phyloP scores from a whole-genome alignment of 805 yeast species.

The Yarrowia sp. region DNA sequence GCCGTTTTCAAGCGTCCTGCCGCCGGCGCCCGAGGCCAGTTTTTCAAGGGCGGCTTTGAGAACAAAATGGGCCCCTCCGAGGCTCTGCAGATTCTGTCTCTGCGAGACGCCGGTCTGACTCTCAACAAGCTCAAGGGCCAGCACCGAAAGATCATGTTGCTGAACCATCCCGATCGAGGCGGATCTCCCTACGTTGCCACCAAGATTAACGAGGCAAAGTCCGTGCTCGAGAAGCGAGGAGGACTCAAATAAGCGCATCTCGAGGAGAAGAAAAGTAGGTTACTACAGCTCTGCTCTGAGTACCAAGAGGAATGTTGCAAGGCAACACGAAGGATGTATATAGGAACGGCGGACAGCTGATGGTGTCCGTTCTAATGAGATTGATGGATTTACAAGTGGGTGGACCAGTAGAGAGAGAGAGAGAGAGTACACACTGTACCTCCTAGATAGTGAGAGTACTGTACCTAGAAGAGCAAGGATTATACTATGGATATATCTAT shows the following conservation, averaged over 20 bases:
- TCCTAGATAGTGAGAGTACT: no score
- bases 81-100: constrained; percentile 77
- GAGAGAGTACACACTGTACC: no score
- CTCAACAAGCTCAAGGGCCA: constrained; percentile 53
- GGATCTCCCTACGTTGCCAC: constrained; percentile 79
- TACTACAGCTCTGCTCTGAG: no score
- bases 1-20: constrained; percentile 40
- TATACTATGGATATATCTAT: no score
- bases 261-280: no score
- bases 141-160: constrained; percentile 73
- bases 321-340: neutral
- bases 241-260: constrained; percentile 31
- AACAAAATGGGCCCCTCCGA: constrained; percentile 86
- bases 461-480: no score
- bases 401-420: no score
- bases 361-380: neutral
- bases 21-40: constrained; percentile 66
- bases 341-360: neutral
- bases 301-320: neutral
- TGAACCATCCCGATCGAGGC: constrained; percentile 86
- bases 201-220: constrained; percentile 84
- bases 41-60: constrained; percentile 85
- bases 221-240: constrained; percentile 63
- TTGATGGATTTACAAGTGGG: neutral
- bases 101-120: constrained; percentile 44